Evolutionary conservation across 2,329 filamentous ascomycete genomes (phyloP), one percentile per base, ranked within the genome.

Genomic region (Verticillium zaregamsianum): DNA sequence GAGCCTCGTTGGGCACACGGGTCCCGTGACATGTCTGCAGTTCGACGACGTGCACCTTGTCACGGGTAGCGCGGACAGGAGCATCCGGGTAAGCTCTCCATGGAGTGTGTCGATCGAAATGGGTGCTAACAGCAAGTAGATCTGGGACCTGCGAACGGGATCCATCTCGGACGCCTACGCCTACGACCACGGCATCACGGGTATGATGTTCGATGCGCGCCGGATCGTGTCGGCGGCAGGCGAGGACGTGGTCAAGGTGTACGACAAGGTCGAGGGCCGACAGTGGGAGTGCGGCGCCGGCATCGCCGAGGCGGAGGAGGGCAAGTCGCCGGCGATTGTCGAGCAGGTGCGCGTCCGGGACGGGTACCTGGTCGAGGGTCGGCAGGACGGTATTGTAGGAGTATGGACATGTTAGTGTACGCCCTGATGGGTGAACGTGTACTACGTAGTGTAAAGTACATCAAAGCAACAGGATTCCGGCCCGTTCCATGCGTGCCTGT

Each of bases 211-310:
- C 73, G 95, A 99, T 76, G 79, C 86, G 15, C 88, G 93, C 59
- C 87, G 93, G 58, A 99, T 99, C 67, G 93, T 95, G 37, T 87
- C 90, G 59, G 94, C 95, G 2, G 93, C 93, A 0, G 91, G 93
- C 52, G 95, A 98, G 75, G 89, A 93, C 70, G 92, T 98, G 28
- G 93, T 95, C 68, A 99, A 99, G 79, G 90, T 99, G 63, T 99
- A 98, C 78, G 95, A 99, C 79, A 98, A 98, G 82, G 89, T 92
- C 3, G 95, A 99, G 73, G 93, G 93, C 49, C 83, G 92, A 64
- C 95, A 98, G 76, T 99, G 95, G 95, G 92, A 97, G 74, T 97
- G 93, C 76, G 95, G 95, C 59, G 89, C 92, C 2, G 94, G 93
- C 39, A 86, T 90, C 57, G 83, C 82, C 3, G 88, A 88, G 63